Conservation (phyloP, 2,329 filamentous ascomycete genomes). For the Paecilomyces variotii region DNA sequence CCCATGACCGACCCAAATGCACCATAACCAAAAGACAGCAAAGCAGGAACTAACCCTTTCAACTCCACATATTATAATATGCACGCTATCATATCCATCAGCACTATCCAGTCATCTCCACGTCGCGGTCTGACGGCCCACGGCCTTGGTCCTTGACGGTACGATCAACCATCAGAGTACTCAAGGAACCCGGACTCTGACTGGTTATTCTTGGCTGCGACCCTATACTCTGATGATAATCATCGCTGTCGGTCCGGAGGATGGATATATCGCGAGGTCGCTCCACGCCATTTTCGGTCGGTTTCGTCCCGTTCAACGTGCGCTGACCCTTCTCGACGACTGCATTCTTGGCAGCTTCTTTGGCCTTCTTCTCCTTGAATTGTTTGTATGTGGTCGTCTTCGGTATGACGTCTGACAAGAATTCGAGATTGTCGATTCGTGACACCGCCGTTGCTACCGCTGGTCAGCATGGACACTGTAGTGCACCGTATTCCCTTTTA, state of each 20-base stretch:
- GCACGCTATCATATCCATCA: neutral
- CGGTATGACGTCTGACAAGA: slow-evolving; percentile 83
- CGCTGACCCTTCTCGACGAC: slow-evolving; percentile 30
- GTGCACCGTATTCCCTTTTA: slow-evolving; percentile 11
- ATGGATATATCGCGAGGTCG: slow-evolving; percentile 5
- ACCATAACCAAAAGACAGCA: slow-evolving; percentile 5
- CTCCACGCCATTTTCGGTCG: slow-evolving; percentile 8
- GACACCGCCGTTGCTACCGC: slow-evolving; percentile 68
- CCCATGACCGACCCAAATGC: slow-evolving; percentile 4
- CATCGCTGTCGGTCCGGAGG: slow-evolving; percentile 4
- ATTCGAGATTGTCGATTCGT: slow-evolving; percentile 88
- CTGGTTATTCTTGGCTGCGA: slow-evolving; percentile 27
- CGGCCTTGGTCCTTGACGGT: slow-evolving; percentile 40
- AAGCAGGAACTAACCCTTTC: neutral
- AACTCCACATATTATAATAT: neutral
- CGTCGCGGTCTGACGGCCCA: slow-evolving; percentile 39
- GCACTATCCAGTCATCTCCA: slow-evolving; percentile 51
- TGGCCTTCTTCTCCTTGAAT: slow-evolving; percentile 56
- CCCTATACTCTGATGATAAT: slow-evolving; percentile 14
- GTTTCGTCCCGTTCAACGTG: slow-evolving; percentile 24
- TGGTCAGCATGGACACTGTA: neutral
- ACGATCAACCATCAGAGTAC: slow-evolving; percentile 48
- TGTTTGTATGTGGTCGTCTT: slow-evolving; percentile 75
- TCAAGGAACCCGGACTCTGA: slow-evolving; percentile 32
- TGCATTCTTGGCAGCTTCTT: slow-evolving; percentile 23